Base-by-base conservation (phyloP, 1,284 basidiomycete species). In the Rhizoctonia solani region DNA sequence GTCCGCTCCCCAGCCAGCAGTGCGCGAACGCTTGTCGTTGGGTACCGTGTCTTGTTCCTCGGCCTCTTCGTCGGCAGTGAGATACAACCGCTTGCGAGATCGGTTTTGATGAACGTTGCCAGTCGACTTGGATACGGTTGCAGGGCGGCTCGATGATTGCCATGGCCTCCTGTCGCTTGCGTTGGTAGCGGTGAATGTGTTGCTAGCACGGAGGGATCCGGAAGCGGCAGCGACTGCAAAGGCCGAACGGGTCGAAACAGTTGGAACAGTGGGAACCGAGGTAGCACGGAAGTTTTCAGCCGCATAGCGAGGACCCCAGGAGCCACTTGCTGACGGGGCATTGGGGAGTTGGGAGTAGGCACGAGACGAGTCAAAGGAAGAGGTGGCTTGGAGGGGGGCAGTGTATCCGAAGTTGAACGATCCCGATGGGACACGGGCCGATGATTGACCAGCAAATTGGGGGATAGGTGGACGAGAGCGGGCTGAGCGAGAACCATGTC, bases 51-150 rank as follows among this genome's bases (percentile, higher is more conserved):
- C 30, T 16, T 61, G 46, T 27, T 61, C 19, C n/a, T 50, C 58
- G n/a, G 44, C 58, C 46, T 61, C 58, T 47, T 61, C 58, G 46
- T 61, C 58, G 4, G 58, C 58, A 27, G 58, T 61, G 58, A 61
- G 58, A 50, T 61, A 61, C 46, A 61, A 16, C 46, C 58, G 58
- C 58, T 61, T 61, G 8, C 58, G 41, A 29, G 32, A 29, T 32
- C 58, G 58, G 25, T 32, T 41, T 30, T 61, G 58, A 14, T 41
- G 44, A 34, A 29, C 6, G 23, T 61, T 61, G 16, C 29, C 58
- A 32, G 58, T 50, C 2, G 58, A 23, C 42, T 30, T 37, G 19
- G 58, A 50, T 34, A 14, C 27, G 21, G 46, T 27, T 9, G 39
- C 32, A 16, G 58, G 58, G 30, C 46, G 58, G n/a, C 29, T 19